Evolutionary conservation across 2,329 filamentous ascomycete genomes (phyloP).

Genomic region (Sporothrix variecibatus): DNA sequence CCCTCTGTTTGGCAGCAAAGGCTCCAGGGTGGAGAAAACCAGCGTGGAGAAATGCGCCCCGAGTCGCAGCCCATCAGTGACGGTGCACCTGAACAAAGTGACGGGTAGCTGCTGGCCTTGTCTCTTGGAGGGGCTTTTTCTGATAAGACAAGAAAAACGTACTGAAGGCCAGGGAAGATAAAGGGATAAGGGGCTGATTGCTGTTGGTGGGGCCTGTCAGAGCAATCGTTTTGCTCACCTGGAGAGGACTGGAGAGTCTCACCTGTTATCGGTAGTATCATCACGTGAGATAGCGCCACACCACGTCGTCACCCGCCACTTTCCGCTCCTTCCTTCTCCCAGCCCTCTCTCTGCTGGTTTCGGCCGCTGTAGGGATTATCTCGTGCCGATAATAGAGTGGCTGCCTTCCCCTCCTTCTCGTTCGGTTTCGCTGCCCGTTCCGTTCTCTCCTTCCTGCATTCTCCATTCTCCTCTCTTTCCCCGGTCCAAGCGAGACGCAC

Average conservation of each 20-base stretch:
- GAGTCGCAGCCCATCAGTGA: not conserved
- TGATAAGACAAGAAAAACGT: not conserved
- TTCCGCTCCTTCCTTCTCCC: conserved; percentile 12
- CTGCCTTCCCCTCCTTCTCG: conserved; percentile 26
- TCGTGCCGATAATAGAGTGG: conserved; percentile 23
- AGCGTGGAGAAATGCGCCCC: not conserved
- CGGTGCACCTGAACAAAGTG: not conserved
- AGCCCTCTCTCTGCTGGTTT: conserved; percentile 7
- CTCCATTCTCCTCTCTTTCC: conserved; percentile 15
- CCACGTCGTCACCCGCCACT: conserved; percentile 14
- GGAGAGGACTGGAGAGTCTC: not conserved
- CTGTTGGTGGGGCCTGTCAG: not conserved
- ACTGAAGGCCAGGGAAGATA: not conserved
- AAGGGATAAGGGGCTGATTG: conserved; percentile 11
- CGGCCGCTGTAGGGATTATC: conserved; percentile 9
- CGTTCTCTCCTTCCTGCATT: conserved; percentile 3
- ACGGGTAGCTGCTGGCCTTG: not conserved
- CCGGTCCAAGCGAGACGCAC: conserved; percentile 10
- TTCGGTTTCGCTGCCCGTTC: conserved; percentile 1
- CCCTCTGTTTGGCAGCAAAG: not conserved
- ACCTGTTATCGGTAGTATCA: not conserved
- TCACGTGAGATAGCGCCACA: conserved; percentile 23
- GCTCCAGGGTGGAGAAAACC: not conserved
- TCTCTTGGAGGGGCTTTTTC: not conserved
- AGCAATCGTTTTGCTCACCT: not conserved